Evolutionary conservation across 2,329 filamentous ascomycete species (phyloP).

Genomic region (Aspergillus novofumigatus): DNA sequence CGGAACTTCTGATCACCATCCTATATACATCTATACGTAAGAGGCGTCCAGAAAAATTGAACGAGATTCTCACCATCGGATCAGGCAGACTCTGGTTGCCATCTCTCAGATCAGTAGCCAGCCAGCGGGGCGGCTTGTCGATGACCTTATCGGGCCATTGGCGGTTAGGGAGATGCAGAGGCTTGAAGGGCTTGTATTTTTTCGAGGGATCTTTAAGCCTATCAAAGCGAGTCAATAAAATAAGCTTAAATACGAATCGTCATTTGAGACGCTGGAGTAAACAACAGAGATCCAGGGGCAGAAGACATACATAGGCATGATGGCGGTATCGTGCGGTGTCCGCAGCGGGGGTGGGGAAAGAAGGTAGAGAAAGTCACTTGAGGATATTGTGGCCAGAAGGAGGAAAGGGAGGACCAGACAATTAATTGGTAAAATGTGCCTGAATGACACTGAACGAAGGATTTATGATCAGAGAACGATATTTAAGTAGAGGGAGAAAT

Average conservation of each 20-base stretch:
- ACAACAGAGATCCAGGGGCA: conserved; percentile 1
- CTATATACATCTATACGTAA: conserved; percentile 41
- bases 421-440: not conserved
- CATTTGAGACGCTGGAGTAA: not conserved
- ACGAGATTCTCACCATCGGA: conserved; percentile 67
- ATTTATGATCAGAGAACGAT: not conserved
- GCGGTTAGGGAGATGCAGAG: conserved; percentile 47
- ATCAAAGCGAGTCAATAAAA: conserved; percentile 7
- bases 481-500: not conserved
- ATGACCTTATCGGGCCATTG: conserved; percentile 80
- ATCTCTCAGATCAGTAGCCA: conserved; percentile 83
- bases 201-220: conserved; percentile 49
- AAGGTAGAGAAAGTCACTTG: not conserved
- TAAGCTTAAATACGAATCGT: not conserved
- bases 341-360: conserved; percentile 8
- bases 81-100: conserved; percentile 91
- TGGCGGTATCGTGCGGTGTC: conserved; percentile 14
- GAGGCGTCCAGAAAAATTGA: not conserved
- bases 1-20: conserved; percentile 91
- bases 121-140: conserved; percentile 83
- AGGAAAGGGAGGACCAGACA: conserved; percentile 1
- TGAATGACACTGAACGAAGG: not conserved
- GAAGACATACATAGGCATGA: conserved; percentile 36
- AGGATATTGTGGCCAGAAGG: not conserved
- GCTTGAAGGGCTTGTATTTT: conserved; percentile 46